A percentile compares a stretch with the other conserved stretches of the same genome.
Evolutionary conservation across 495 filamentous ascomycete genomes (phyloP).

Genomic region (Neurospora sp.): DNA sequence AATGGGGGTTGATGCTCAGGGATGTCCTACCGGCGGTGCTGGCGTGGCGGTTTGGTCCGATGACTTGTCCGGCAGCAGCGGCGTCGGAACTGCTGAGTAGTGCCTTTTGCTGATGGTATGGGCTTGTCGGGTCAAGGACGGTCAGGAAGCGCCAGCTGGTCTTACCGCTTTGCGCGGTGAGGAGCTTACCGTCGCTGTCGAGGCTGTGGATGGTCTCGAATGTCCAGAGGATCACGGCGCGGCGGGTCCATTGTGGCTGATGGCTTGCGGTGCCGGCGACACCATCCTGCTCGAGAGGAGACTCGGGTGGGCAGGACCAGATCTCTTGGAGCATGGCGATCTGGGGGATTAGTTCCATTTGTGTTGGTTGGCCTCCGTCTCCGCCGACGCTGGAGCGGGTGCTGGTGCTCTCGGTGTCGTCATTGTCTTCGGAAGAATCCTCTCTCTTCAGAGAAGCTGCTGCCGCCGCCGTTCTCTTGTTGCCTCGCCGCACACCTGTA

Average conservation of each 20-base stretch:
- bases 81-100: conserved; percentile 12
- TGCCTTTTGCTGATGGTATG: conserved; percentile 35
- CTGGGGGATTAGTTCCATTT: conserved; percentile 33
- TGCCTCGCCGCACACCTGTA: conserved; percentile 5
- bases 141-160: conserved; percentile 39
- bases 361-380: conserved; percentile 17
- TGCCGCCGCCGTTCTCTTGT: background rate
- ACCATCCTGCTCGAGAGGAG: conserved; percentile 1
- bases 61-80: background rate
- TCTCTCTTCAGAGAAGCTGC: conserved; percentile 2
- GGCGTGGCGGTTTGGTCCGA: background rate
- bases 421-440: conserved; percentile 3
- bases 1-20: background rate
- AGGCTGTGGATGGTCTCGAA: conserved; percentile 34
- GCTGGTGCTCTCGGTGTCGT: conserved; percentile 2
- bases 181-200: conserved; percentile 19
- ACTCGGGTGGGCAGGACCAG: conserved; percentile 30
- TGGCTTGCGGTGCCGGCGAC: conserved; percentile 3
- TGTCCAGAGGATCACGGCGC: conserved; percentile 37
- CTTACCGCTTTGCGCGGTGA: conserved; percentile 12
- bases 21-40: background rate
- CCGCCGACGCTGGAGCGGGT: conserved; percentile 1
- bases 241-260: conserved; percentile 25
- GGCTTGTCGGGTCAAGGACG: conserved; percentile 33
- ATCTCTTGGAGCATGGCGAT: conserved; percentile 44